A percentile compares a stretch with the other conserved stretches of the same genome.
Conservation (phyloP, 1,284 basidiomycete genomes). For the Ceratobasidium sp. region DNA sequence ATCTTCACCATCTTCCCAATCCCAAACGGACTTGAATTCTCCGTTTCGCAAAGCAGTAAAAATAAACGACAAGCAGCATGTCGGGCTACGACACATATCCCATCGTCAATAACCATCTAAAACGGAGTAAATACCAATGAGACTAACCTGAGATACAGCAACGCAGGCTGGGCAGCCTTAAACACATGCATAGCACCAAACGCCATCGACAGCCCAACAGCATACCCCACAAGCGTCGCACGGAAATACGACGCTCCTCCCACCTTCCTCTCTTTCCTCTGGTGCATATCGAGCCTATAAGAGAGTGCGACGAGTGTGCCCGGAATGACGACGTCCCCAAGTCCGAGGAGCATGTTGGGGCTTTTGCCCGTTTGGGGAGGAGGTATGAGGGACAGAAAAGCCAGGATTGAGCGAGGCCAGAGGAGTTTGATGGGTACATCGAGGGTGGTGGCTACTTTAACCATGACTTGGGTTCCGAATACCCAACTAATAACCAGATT, state of each 20-base stretch:
- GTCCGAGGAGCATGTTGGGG: conserved; percentile 83
- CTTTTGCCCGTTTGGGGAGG: conserved; percentile 48
- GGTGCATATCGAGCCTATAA: conserved; percentile 40
- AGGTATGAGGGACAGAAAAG: conserved; percentile 52
- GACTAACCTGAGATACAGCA: conserved; percentile 88
- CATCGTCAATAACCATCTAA: conserved; percentile 13
- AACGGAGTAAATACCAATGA: background rate
- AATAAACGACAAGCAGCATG: conserved; percentile 72
- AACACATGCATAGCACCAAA: conserved; percentile 90
- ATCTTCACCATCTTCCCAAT: conserved; percentile 63
- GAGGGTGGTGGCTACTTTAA: conserved; percentile 89
- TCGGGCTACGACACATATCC: conserved; percentile 61
- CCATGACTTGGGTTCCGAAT: conserved; percentile 63
- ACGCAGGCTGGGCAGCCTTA: conserved; percentile 86
- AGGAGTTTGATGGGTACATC: conserved; percentile 95
- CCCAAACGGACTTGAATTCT: conserved; percentile 71
- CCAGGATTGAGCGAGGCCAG: conserved; percentile 79
- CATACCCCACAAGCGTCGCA: conserved; percentile 77
- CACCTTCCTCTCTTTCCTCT: conserved; percentile 42
- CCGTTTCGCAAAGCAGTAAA: conserved; percentile 64
- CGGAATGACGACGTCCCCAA: conserved; percentile 91
- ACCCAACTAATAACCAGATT: conserved; percentile 10
- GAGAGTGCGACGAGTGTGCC: conserved; percentile 91
- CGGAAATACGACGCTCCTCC: conserved; percentile 85
- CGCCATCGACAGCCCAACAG: conserved; percentile 80